Percentiles rank a stretch among this genome's conserved stretches.
Conservation (phyloP, 257 asterid genomes). For the Capsicum rhomboideum region DNA sequence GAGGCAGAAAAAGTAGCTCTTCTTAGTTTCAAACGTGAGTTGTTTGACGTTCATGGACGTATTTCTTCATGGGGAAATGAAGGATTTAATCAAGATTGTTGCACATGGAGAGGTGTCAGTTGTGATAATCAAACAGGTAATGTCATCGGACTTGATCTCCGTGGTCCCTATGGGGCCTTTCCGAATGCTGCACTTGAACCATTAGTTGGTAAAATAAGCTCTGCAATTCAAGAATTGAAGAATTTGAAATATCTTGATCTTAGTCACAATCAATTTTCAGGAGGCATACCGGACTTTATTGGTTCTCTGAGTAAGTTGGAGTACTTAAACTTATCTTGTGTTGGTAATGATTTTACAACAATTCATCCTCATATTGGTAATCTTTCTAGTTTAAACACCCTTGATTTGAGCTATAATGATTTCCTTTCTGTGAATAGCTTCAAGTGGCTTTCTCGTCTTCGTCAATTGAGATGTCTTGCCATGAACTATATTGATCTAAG, state of each 20-base stretch:
- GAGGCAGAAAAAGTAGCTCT: conserved; percentile 27
- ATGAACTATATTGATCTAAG: not conserved
- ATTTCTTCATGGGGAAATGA: conserved; percentile 26
- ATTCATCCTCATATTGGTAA: not conserved
- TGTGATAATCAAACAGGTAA: conserved; percentile 26
- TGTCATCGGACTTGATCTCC: conserved; percentile 11
- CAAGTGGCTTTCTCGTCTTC: conserved; percentile 8
- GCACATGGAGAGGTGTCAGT: conserved; percentile 21
- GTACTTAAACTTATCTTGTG: not conserved
- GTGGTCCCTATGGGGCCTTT: not conserved
- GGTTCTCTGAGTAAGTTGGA: not conserved
- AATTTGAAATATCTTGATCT: conserved; percentile 21
- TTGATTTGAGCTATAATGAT: not conserved
- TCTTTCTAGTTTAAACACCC: not conserved
- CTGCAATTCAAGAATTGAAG: conserved; percentile 9
- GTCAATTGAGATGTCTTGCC: not conserved
- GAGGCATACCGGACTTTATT: not conserved
- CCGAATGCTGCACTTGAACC: not conserved
- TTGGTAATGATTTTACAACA: not conserved
- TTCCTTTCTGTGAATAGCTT: not conserved
- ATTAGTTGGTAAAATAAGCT: conserved; percentile 18
- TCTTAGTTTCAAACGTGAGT: conserved; percentile 18
- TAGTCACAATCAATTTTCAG: conserved; percentile 1
- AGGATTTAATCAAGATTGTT: conserved; percentile 21
- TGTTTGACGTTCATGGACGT: not conserved